Base-by-base conservation (phyloP, 2,329 filamentous ascomycete species). In the Amauroascus verrucosus region DNA sequence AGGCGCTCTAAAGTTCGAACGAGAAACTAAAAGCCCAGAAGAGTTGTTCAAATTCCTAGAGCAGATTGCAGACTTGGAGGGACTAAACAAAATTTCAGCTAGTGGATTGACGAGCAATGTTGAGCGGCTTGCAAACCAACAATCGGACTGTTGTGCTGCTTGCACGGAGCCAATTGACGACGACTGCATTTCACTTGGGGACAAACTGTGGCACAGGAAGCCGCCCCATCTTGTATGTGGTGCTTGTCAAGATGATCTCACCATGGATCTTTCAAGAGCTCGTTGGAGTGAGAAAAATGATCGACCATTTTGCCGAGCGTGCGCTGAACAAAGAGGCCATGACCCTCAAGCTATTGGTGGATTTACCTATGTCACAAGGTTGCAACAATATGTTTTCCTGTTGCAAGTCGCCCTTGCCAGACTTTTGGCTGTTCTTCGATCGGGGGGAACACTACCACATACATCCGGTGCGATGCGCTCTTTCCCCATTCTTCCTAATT, bases 371-470 rank as follows among this genome's bases (percentile, higher is more conserved):
- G 81, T 96, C 35, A 87, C 87, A 16, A 89, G 94, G 67, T 75
- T 98, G 52, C 85, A 93, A 65, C 91, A 98, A 72, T 98, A 95
- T 65, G 84, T 96, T 5, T 96, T 96, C 69, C 75, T 98, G 18
- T 77, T 98, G 38, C 83, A 88, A 63, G 93, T 98, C 20, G 93
- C 93, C 16, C 79, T 98, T 60, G 93, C 93, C 22, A 79, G 93
- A 54, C 77, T 98, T 22, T 76, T 98, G 57, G 86, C 91, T 43
- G 95, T 94, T 28, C 77, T 98, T 32, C 83, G 88, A 58, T 86
- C 78, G 60, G 93, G 83, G 60, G 90, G 90, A 54, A 86, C 88
- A 24, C 72, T 97, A 45, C 84, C 89, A 52, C 82, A 83, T 57
- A 81, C 82, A 35, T 81, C 83, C 56, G 78, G 78, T 81, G 75